Evolutionary conservation across 2,329 filamentous ascomycete species (phyloP).

Genomic region (Neofusicoccum kwambonambiense): DNA sequence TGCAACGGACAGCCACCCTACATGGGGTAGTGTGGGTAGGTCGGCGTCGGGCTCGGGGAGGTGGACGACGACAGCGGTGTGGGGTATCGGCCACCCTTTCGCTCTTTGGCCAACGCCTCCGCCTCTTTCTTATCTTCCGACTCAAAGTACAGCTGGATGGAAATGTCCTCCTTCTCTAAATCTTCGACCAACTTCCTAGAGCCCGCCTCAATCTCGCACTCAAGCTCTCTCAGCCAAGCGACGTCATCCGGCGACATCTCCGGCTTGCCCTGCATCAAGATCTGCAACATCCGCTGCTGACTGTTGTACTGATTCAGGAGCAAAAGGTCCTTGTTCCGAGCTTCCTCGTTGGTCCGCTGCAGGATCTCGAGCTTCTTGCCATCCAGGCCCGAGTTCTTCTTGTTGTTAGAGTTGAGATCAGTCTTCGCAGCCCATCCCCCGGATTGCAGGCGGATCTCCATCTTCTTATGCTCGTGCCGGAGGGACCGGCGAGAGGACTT

Average conservation of each 20-base stretch:
- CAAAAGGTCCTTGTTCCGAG: neutral
- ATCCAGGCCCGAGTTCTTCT: conserved; percentile 13
- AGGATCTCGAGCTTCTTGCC: conserved; percentile 18
- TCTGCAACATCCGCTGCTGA: neutral
- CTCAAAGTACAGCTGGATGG: neutral
- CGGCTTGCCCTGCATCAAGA: neutral
- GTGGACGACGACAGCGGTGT: conserved; percentile 7
- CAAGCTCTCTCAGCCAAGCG: neutral
- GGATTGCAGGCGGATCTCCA: conserved; percentile 11
- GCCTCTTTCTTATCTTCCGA: neutral
- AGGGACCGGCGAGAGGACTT: conserved; percentile 2
- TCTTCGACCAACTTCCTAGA: neutral
- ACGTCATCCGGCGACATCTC: neutral
- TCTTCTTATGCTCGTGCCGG: conserved; percentile 5
- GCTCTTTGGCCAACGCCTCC: neutral
- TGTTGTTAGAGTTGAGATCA: conserved; percentile 13
- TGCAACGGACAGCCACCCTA: neutral
- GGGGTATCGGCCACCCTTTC: neutral
- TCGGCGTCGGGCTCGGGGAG: neutral
- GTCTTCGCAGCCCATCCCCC: neutral
- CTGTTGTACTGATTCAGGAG: neutral
- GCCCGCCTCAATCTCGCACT: neutral
- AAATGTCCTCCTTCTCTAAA: conserved; percentile 29
- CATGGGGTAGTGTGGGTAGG: neutral
- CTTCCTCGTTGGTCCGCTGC: conserved; percentile 4